These are phyloP conservation scores for Pythium sukuiense DNA, from an alignment of 352 stramenopile species.

Conservation along the genomic window DNA sequence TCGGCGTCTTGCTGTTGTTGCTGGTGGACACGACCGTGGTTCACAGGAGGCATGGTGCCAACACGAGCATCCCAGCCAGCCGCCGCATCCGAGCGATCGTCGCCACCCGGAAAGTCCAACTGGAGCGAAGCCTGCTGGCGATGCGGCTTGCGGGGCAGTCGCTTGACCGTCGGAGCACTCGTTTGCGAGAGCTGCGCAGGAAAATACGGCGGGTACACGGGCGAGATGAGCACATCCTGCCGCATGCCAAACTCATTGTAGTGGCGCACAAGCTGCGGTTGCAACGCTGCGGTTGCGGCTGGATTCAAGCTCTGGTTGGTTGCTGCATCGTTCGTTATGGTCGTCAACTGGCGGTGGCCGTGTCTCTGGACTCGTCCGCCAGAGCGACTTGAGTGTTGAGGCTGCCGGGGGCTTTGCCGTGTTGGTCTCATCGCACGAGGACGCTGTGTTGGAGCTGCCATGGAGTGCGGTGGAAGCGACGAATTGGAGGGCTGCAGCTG, in stretches of 20 bases:
- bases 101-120: constrained; percentile 2
- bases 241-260: constrained; percentile 67
- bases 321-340: constrained; percentile 1
- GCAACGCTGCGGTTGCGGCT: neutral
- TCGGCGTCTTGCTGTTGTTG: neutral
- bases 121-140: constrained; percentile 5
- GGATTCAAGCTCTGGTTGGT: neutral
- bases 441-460: neutral
- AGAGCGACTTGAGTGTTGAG: neutral
- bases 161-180: constrained; percentile 9
- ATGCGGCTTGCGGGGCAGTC: constrained; percentile 12
- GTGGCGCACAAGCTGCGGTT: constrained; percentile 52
- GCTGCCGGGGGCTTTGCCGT: constrained; percentile 4
- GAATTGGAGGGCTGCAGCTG: constrained; percentile 26
- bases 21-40: neutral
- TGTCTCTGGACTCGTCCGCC: constrained; percentile 5
- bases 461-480: constrained; percentile 8
- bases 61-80: constrained; percentile 13
- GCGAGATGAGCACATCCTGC: constrained; percentile 61
- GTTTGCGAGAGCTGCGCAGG: constrained; percentile 15
- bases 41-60: neutral
- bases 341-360: constrained; percentile 16
- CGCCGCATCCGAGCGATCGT: constrained; percentile 6
- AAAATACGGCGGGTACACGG: constrained; percentile 56
- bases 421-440: neutral